phyloP scores from a whole-genome alignment of 1,284 basidiomycete species.

The Cystobasidiaceae sp. region DNA sequence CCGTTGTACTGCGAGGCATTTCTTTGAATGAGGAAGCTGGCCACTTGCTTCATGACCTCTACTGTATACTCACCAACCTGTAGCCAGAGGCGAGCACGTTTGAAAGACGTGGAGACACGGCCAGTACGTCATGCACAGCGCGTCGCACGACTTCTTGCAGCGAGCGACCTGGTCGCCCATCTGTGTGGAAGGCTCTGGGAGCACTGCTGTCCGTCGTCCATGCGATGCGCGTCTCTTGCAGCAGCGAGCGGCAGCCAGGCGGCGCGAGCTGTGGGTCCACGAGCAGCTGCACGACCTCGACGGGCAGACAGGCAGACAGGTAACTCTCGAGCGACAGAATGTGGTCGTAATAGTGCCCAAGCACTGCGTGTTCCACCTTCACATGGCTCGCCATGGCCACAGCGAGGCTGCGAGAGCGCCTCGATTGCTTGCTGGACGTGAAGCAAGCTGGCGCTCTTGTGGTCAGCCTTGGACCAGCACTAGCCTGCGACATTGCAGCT shows the following conservation, averaged over 20 bases:
- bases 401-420: not conserved
- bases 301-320: not conserved
- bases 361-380: constrained; percentile 1
- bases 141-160: not conserved
- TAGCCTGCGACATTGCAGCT: too few relatives aligned
- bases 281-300: not conserved
- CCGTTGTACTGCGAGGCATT: not conserved
- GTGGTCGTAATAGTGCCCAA: constrained; percentile 18
- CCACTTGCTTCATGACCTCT: too few relatives aligned
- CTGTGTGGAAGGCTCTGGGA: not conserved
- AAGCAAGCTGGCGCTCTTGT: too few relatives aligned
- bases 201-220: not conserved
- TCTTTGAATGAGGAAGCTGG: not conserved
- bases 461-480: too few relatives aligned
- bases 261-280: not conserved
- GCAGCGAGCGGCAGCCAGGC: not conserved
- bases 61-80: not conserved
- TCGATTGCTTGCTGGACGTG: too few relatives aligned
- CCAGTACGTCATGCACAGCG: constrained; percentile 17
- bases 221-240: constrained; percentile 4
- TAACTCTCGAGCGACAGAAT: constrained; percentile 5
- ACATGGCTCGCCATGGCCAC: not conserved
- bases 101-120: not conserved
- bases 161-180: not conserved
- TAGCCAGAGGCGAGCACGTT: constrained; percentile 16